Conservation (phyloP, 306 rosid species). For the Inga oerstediana region DNA sequence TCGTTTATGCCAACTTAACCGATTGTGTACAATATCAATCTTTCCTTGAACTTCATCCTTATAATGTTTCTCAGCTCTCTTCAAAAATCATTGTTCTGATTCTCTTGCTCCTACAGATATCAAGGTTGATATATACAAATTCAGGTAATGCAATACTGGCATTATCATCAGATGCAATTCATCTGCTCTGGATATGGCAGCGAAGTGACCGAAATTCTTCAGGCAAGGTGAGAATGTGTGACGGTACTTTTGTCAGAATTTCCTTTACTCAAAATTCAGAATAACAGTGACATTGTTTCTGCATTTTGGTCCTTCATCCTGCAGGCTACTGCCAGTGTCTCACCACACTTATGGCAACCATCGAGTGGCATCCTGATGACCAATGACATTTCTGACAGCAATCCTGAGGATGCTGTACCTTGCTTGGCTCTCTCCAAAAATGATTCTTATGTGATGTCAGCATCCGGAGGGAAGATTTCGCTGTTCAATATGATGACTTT, state of each 20-base stretch:
- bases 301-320: constrained; percentile 36
- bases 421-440: constrained; percentile 96
- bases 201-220: constrained; percentile 79
- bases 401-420: constrained; percentile 83
- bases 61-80: constrained; percentile 12
- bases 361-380: constrained; percentile 95
- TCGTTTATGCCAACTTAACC: not conserved
- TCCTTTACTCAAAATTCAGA: constrained; percentile 18
- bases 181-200: constrained; percentile 94
- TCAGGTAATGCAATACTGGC: constrained; percentile 92
- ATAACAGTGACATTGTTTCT: constrained; percentile 23
- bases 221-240: constrained; percentile 59
- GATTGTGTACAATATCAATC: not conserved
- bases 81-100: constrained; percentile 27
- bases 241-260: constrained; percentile 27
- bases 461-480: constrained; percentile 96
- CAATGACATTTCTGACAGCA: constrained; percentile 74
- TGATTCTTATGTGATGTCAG: constrained; percentile 98
- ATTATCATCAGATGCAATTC: constrained; percentile 91
- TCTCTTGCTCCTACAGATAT: constrained; percentile 63
- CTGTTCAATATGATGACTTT: constrained; percentile 98
- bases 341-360: constrained; percentile 95
- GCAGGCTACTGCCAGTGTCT: constrained; percentile 85
- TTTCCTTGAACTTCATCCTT: constrained; percentile 9
- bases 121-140: constrained; percentile 91